Evolutionary conservation across 345 rosid genomes (phyloP).

Genomic region (Kernera saxatilis): DNA sequence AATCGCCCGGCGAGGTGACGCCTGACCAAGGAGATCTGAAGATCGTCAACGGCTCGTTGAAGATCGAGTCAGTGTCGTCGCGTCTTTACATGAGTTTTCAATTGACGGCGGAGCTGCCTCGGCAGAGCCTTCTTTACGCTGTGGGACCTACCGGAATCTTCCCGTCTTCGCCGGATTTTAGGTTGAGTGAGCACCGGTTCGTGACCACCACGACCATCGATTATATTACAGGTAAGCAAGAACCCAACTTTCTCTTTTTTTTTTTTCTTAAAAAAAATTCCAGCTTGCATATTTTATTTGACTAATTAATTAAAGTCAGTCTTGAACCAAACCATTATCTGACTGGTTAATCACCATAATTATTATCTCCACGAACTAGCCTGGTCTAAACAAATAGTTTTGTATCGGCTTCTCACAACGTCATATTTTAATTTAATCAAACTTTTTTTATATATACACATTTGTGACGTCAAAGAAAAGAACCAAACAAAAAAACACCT

Average conservation of each 20-base stretch:
- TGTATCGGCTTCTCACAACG: not conserved
- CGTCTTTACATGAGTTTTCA: constrained; percentile 68
- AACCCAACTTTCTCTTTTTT: not conserved
- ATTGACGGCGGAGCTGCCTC: constrained; percentile 41
- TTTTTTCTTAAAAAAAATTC: too few relatives aligned
- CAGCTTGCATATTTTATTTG: not conserved
- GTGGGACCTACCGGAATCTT: constrained; percentile 43
- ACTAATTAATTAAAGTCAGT: not conserved
- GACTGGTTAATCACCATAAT: not conserved
- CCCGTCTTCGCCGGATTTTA: constrained; percentile 42
- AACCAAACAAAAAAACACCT: not conserved
- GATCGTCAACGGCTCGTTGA: constrained; percentile 30
- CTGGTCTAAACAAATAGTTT: not conserved
- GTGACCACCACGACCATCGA: constrained; percentile 44
- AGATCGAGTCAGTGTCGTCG: constrained; percentile 40
- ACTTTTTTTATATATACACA: not conserved
- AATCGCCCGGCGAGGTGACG: constrained; percentile 31
- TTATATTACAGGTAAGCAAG: constrained; percentile 53
- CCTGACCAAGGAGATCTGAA: constrained; percentile 54
- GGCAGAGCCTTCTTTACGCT: constrained; percentile 45
- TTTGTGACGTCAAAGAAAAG: not conserved
- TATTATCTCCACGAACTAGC: not conserved
- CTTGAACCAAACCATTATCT: not conserved
- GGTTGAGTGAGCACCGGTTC: constrained; percentile 48
- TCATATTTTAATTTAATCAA: not conserved